Base-by-base conservation (phyloP, 495 filamentous ascomycete genomes). In the Aspergillus sclerotiicarbonarius region DNA sequence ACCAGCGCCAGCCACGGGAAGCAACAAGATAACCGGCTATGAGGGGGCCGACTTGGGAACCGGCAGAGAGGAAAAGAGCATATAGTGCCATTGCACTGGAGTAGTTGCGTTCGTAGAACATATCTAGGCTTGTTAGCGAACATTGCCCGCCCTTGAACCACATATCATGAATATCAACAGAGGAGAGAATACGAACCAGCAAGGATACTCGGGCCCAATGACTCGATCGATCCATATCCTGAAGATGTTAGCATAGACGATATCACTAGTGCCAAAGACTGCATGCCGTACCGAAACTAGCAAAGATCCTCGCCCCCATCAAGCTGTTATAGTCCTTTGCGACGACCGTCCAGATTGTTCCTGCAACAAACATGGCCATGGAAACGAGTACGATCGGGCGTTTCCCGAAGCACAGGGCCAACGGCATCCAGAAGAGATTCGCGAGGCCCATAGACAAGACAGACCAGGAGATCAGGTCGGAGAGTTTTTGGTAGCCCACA, bases 361-460 rank as follows among this genome's bases (percentile, higher is more conserved):
- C 72, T 5, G 73, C 56, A 8, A 75, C 56, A 35, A 76, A 70
- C 15, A 73, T 63, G 1, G 75, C 43, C 21, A 75, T 67, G 5
- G 80, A 78, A 1, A 80, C 29, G 2, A 83, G 55, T 0, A 80
- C 68, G 19, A 76, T 58, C 7, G 74, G 74, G 0, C 81, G 74
- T 13, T 80, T 72, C 13, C 81, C 80, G 46, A 73, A 80, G 21
- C 76, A 67, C 30, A 80, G 73, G 0, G 81, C 73, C 12, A 82
- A 55, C 1, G 80, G 81, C 39, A 79, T 78, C 74, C 79, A 80
- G 45, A 81, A 58, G 8, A 81, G 48, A 8, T 80, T 79, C 1
- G 72, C 68, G 21, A 73, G 49, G 7, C 73, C 73, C 60, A 75
- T 68, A 13, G 70, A 62, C 12, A 76, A 59, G 9, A 76, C 71